These are phyloP conservation scores for Sedum album DNA, from an alignment of 164 flowering plant species.

Conservation along the genomic window DNA sequence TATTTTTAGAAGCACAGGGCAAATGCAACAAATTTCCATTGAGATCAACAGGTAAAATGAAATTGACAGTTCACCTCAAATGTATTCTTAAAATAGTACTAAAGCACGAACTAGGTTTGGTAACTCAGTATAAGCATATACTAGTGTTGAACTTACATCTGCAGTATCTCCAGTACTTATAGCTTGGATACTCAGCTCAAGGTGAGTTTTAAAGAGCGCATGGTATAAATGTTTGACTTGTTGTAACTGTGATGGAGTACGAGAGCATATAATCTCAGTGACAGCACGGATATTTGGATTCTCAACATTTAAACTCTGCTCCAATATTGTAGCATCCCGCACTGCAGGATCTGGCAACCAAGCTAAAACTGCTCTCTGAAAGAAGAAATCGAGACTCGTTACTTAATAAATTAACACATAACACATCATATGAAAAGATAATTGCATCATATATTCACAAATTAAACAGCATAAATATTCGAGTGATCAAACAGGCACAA, in stretches of 20 bases:
- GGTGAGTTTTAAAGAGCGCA: background rate
- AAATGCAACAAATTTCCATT: too few species aligned
- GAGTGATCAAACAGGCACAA: too few species aligned
- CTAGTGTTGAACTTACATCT: background rate
- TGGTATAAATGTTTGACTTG: background rate
- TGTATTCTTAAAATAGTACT: background rate
- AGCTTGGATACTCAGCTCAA: background rate
- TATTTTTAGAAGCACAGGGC: too few species aligned
- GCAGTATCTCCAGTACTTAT: background rate
- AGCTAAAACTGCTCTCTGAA: constrained; percentile 55
- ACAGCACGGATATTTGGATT: constrained; percentile 33
- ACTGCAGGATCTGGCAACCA: constrained; percentile 71
- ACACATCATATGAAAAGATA: background rate
- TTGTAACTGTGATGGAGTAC: constrained; percentile 45
- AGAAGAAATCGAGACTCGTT: too few species aligned
- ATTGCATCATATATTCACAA: background rate
- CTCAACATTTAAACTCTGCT: constrained; percentile 31
- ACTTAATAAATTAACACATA: too few species aligned
- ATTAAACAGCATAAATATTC: background rate
- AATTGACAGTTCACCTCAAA: too few species aligned
- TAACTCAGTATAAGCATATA: too few species aligned
- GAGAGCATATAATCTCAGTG: constrained; percentile 79
- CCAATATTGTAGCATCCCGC: constrained; percentile 50
- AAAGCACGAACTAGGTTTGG: too few species aligned
- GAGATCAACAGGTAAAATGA: too few species aligned